phyloP scores from a whole-genome alignment of 495 filamentous ascomycete species.

The Echria macrotheca region DNA sequence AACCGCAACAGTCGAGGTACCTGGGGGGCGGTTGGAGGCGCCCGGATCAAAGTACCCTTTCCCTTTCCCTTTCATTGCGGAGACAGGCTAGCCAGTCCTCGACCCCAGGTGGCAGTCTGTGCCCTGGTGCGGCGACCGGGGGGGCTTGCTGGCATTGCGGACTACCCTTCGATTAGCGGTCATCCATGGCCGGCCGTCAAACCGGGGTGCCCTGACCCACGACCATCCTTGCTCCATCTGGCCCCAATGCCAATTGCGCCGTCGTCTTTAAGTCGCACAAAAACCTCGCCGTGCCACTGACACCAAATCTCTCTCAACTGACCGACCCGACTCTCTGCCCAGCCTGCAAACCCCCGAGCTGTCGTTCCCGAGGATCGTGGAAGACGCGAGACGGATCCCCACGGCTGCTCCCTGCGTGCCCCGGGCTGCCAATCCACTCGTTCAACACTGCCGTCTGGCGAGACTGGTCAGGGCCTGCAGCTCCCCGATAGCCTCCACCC shows the following conservation, averaged over 20 bases:
- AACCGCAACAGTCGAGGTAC: too few relatives aligned
- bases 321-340: constrained; percentile 26
- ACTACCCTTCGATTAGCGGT: constrained; percentile 31
- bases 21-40: constrained; percentile 18
- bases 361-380: constrained; percentile 14
- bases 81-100: constrained; percentile 13
- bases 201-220: constrained; percentile 31
- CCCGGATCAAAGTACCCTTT: constrained; percentile 20
- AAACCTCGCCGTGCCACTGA: constrained; percentile 44
- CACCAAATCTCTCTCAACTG: constrained; percentile 40
- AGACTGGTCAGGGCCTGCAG: constrained; percentile 33
- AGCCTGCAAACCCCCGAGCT: constrained; percentile 14
- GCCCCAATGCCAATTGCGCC: constrained; percentile 34
- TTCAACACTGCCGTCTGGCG: constrained; percentile 13
- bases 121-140: constrained; percentile 25
- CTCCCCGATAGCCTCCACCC: constrained; percentile 26
- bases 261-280: constrained; percentile 47
- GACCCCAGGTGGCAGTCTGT: constrained; percentile 20
- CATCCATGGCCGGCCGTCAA: constrained; percentile 25
- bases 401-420: constrained; percentile 13
- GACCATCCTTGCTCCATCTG: constrained; percentile 34
- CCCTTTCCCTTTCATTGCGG: constrained; percentile 15
- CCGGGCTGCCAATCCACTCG: constrained; percentile 11
- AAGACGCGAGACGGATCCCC: constrained; percentile 16
- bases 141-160: constrained; percentile 30